These are phyloP conservation scores for Nothomitra cinnamomea DNA, from an alignment of 2,329 filamentous ascomycete species.

Conservation along the genomic window DNA sequence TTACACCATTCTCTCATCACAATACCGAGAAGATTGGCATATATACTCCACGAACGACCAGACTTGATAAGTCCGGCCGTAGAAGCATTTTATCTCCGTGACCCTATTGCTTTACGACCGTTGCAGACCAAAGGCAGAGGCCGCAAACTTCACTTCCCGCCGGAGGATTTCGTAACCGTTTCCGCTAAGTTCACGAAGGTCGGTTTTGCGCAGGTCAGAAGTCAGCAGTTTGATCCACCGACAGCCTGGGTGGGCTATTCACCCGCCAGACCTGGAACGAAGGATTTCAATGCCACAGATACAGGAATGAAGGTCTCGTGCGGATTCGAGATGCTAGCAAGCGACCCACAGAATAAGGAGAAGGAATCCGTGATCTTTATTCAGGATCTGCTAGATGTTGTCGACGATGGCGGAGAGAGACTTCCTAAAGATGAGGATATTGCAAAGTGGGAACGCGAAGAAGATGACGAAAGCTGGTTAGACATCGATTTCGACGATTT, in stretches of 20 bases:
- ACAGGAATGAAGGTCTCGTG: conserved; percentile 79
- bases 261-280: conserved; percentile 27
- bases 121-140: conserved; percentile 27
- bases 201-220: conserved; percentile 77
- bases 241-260: conserved; percentile 35
- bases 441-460: conserved; percentile 44
- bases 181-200: conserved; percentile 75
- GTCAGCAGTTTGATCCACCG: conserved; percentile 58
- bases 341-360: conserved; percentile 48
- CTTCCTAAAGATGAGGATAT: conserved; percentile 66
- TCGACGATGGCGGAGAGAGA: conserved; percentile 50
- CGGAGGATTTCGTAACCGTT: conserved; percentile 60
- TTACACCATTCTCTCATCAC: conserved; percentile 59
- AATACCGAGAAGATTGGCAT: conserved; percentile 68
- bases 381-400: conserved; percentile 55
- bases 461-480: conserved; percentile 82
- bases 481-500: conserved; percentile 85
- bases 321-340: conserved; percentile 77
- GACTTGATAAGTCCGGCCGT: conserved; percentile 65
- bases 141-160: conserved; percentile 43
- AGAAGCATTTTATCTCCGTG: conserved; percentile 84
- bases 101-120: conserved; percentile 57
- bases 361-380: conserved; percentile 58
- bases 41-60: conserved; percentile 58
- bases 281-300: conserved; percentile 32